phyloP scores from a whole-genome alignment of 2,329 filamentous ascomycete species.

The Penicillium capsulatum region DNA sequence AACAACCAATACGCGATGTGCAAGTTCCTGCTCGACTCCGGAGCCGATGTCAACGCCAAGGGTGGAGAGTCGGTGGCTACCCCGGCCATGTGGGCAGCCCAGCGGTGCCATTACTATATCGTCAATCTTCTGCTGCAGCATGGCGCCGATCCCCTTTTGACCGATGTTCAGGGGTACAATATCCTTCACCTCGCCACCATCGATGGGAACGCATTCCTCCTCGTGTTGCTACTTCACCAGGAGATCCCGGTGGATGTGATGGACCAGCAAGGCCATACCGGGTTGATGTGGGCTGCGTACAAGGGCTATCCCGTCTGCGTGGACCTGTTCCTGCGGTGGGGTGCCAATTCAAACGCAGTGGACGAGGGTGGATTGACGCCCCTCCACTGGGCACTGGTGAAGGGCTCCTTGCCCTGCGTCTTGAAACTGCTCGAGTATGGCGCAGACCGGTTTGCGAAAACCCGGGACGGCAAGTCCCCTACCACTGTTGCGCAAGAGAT shows the following conservation, averaged over 20 bases:
- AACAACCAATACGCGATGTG: constrained; percentile 98
- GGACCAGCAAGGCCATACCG: constrained; percentile 86
- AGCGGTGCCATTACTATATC: constrained; percentile 93
- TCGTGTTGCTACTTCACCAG: constrained; percentile 87
- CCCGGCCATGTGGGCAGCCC: constrained; percentile 93
- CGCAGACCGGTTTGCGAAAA: constrained; percentile 86
- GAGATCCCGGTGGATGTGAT: constrained; percentile 90
- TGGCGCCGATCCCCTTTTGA: constrained; percentile 87
- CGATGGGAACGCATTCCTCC: constrained; percentile 87
- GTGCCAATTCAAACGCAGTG: constrained; percentile 82
- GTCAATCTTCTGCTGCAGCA: constrained; percentile 87
- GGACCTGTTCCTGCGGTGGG: constrained; percentile 89
- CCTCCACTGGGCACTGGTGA: constrained; percentile 93
- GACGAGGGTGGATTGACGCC: constrained; percentile 94
- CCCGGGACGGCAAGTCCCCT: constrained; percentile 84
- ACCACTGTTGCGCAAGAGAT: constrained; percentile 81
- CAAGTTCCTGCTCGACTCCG: constrained; percentile 82
- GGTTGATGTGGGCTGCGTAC: constrained; percentile 98
- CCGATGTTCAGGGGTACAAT: constrained; percentile 95
- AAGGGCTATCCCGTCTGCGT: constrained; percentile 92
- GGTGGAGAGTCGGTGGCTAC: constrained; percentile 94
- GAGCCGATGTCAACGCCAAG: constrained; percentile 89
- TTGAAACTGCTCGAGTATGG: constrained; percentile 95
- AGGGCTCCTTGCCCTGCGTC: constrained; percentile 82
- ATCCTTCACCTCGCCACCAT: constrained; percentile 95